These are phyloP conservation scores for Pseudogymnoascus sp. DNA, from an alignment of 2,329 filamentous ascomycete genomes.

Conservation along the genomic window DNA sequence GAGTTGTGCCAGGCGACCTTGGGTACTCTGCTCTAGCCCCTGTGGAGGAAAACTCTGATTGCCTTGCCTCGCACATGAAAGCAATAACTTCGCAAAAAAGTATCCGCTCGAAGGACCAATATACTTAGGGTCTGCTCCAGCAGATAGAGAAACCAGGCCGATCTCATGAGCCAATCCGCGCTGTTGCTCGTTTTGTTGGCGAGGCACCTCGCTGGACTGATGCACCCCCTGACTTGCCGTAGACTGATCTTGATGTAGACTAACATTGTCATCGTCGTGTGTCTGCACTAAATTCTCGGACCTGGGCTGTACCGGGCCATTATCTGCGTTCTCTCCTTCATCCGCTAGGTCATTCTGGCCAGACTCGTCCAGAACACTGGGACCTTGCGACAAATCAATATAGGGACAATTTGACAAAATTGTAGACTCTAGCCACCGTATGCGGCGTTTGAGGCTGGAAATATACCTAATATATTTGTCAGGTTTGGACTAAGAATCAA, in stretches of 20 bases:
- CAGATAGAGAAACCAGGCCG: constrained; percentile 42
- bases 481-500: background rate
- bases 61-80: constrained; percentile 31
- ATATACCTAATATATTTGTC: constrained; percentile 25
- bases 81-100: constrained; percentile 42
- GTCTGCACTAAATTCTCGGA: background rate
- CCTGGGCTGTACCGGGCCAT: background rate
- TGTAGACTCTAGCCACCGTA: constrained; percentile 40
- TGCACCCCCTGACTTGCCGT: constrained; percentile 9
- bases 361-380: constrained; percentile 6
- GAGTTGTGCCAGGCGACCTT: background rate
- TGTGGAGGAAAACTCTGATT: constrained; percentile 14
- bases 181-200: background rate
- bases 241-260: background rate
- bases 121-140: constrained; percentile 40
- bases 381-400: constrained; percentile 31
- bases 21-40: constrained; percentile 10
- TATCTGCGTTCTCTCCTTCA: constrained; percentile 1
- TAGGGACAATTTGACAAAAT: constrained; percentile 35
- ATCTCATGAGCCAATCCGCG: constrained; percentile 40
- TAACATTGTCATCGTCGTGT: background rate
- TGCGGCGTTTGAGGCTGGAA: constrained; percentile 32
- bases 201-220: constrained; percentile 13
- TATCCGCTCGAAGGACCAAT: constrained; percentile 49
- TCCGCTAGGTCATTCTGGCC: background rate